phyloP scores from a whole-genome alignment of 176 grass and related monocot species.

The Lolium perenne region DNA sequence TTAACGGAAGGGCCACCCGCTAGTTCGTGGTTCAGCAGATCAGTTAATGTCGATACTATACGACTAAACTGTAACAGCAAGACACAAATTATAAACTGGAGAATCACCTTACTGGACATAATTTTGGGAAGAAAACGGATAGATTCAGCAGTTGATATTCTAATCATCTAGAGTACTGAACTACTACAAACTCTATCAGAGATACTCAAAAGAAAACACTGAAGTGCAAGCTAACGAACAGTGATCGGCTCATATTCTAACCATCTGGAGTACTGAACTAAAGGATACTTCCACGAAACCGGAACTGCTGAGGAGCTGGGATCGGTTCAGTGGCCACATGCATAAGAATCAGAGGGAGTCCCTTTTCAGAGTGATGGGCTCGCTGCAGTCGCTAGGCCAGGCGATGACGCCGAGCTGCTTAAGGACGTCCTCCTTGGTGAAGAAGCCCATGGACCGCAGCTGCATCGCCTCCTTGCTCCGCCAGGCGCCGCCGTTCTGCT shows the following conservation, averaged over 20 bases:
- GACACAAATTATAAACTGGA: background rate
- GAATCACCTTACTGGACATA: background rate
- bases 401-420: background rate
- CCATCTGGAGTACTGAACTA: too few relatives aligned
- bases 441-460: background rate
- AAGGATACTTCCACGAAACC: too few relatives aligned
- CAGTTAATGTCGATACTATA: background rate
- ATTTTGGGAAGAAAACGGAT: background rate
- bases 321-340: background rate
- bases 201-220: background rate
- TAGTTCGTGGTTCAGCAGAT: background rate
- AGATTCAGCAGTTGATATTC: background rate
- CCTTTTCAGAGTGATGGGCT: background rate
- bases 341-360: background rate
- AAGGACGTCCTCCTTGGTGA: background rate
- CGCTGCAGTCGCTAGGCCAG: background rate
- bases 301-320: background rate
- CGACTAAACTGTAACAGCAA: background rate
- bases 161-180: background rate
- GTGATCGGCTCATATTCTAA: background rate
- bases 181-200: background rate
- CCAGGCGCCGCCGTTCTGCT: background rate
- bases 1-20: background rate
- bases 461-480: background rate
- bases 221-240: background rate